Evolutionary conservation across 2,329 filamentous ascomycete genomes (phyloP).

Genomic region (Trichoderma sp.): DNA sequence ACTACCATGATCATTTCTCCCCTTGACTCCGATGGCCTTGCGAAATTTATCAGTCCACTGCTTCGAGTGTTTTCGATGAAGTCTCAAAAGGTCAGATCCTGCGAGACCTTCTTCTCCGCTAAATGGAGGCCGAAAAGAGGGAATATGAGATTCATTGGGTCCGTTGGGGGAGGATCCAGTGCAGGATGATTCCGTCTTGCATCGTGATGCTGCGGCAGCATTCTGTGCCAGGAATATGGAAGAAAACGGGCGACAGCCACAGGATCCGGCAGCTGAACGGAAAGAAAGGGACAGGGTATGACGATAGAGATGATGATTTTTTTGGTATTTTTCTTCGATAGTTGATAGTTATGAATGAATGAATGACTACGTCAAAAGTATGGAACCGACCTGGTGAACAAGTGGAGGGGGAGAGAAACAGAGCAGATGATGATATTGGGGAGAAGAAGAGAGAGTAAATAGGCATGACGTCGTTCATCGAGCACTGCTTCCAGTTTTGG

Average conservation of each 20-base stretch:
- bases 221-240: slow-evolving; percentile 28
- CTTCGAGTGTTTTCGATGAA: slow-evolving; percentile 33
- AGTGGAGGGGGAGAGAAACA: neutral
- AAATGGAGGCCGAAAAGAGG: slow-evolving; percentile 13
- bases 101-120: slow-evolving; percentile 18
- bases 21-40: slow-evolving; percentile 31
- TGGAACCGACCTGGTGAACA: neutral
- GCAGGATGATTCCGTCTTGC: slow-evolving; percentile 33
- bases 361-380: neutral
- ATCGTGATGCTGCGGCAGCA: slow-evolving; percentile 32
- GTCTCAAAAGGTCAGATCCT: slow-evolving; percentile 26
- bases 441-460: neutral
- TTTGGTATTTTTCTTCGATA: neutral
- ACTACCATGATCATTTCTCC: slow-evolving; percentile 33
- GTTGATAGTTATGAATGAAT: slow-evolving; percentile 11
- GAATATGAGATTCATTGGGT: slow-evolving; percentile 19
- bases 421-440: neutral
- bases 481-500: neutral
- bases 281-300: neutral
- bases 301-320: neutral
- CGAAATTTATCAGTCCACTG: slow-evolving; percentile 38
- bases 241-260: neutral
- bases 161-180: slow-evolving; percentile 26
- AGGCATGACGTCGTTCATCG: neutral
- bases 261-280: neutral